Evolutionary conservation across 148 eudicot genomes (phyloP).

Genomic region (Rhododendron vialii): DNA sequence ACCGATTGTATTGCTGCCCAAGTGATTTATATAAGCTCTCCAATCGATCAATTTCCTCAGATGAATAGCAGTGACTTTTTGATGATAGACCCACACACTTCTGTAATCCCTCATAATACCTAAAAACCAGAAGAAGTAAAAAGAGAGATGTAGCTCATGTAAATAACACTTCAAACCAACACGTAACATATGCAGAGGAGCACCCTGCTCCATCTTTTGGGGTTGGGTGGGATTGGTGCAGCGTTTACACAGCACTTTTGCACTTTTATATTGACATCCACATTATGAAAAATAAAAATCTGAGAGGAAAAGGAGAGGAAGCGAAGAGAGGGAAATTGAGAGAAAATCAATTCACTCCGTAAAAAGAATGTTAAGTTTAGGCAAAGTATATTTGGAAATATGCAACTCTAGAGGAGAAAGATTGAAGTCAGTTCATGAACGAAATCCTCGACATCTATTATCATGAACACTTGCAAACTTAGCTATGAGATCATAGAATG

Average conservation of each 20-base stretch:
- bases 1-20: conserved; percentile 68
- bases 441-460: not conserved
- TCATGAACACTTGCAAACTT: not conserved
- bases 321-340: not conserved
- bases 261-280: not conserved
- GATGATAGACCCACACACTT: conserved; percentile 74
- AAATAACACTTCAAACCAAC: conserved; percentile 1
- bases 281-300: not conserved
- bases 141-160: not conserved
- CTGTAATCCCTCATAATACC: conserved; percentile 95
- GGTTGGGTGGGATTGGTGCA: not conserved
- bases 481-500: not conserved
- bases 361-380: not conserved
- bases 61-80: conserved; percentile 53
- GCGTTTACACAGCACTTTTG: not conserved
- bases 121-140: conserved; percentile 19
- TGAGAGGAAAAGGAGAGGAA: not conserved
- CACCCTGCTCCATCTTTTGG: not conserved
- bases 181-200: conserved; percentile 4
- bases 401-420: not conserved
- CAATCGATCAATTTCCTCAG: conserved; percentile 61
- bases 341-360: not conserved
- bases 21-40: conserved; percentile 76
- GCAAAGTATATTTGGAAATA: not conserved
- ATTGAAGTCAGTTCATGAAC: not conserved